Conservation (phyloP, 1,139 yeast species). For the Pichia cactophila region DNA sequence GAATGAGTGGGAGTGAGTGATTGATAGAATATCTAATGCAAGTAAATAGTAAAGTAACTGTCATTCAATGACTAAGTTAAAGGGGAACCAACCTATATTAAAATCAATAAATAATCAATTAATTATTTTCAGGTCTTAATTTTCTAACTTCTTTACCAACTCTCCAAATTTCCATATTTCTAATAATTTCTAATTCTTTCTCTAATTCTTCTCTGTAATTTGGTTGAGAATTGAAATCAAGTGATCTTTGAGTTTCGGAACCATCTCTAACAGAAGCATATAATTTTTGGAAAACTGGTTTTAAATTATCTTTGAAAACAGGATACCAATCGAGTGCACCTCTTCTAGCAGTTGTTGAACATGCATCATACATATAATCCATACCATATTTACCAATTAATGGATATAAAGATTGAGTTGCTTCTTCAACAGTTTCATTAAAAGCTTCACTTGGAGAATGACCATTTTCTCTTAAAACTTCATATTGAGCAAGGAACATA, state of each 20-base stretch:
- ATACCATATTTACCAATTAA: slow-evolving; percentile 98
- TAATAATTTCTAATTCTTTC: slow-evolving; percentile 84
- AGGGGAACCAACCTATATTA: not conserved
- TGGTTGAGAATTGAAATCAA: slow-evolving; percentile 94
- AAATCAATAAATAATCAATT: slow-evolving; percentile 25
- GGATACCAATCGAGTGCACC: slow-evolving; percentile 99
- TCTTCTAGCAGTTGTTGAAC: slow-evolving; percentile 99
- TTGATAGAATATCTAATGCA: no score
- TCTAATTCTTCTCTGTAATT: slow-evolving; percentile 98
- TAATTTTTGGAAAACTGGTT: slow-evolving; percentile 95
- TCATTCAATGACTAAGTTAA: not conserved
- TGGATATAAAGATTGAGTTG: slow-evolving; percentile 98
- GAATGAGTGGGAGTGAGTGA: slow-evolving; percentile 5
- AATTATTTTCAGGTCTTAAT: slow-evolving; percentile 98
- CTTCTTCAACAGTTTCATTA: slow-evolving; percentile 99
- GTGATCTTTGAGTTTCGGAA: slow-evolving; percentile 94
- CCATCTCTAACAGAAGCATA: slow-evolving; percentile 95
- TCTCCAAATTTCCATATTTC: slow-evolving; percentile 98
- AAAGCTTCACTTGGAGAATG: slow-evolving; percentile 99
- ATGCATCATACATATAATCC: slow-evolving; percentile 99
- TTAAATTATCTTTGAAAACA: slow-evolving; percentile 94
- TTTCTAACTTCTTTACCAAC: slow-evolving; percentile 99
- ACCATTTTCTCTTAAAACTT: slow-evolving; percentile 98
- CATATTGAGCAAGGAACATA: slow-evolving; percentile 99
- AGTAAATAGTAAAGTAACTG: not conserved